phyloP scores from a whole-genome alignment of 163 green algal species.

The Chlorella variabilis region DNA sequence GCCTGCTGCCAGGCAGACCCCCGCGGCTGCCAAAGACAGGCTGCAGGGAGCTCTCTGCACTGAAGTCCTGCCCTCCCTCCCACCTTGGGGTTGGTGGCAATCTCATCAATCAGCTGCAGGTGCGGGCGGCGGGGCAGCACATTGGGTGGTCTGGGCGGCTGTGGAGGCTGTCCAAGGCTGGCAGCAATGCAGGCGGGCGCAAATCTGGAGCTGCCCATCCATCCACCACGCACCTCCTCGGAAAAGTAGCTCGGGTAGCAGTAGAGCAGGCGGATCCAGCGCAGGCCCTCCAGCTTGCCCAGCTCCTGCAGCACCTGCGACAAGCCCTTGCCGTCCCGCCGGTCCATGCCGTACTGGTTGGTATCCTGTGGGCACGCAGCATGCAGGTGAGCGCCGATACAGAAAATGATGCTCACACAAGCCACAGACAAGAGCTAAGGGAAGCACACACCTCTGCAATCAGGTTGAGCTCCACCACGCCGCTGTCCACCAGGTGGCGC shows the following conservation, averaged over 20 bases:
- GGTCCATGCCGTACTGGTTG: slow-evolving; percentile 76
- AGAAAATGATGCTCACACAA: neutral
- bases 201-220: too few relatives aligned
- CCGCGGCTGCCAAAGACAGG: too few relatives aligned
- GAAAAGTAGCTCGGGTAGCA: slow-evolving; percentile 92
- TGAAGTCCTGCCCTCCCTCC: too few relatives aligned
- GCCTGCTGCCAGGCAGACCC: too few relatives aligned
- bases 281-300: slow-evolving; percentile 72
- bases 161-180: too few relatives aligned
- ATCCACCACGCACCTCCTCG: too few relatives aligned
- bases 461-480: slow-evolving; percentile 90
- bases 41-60: too few relatives aligned
- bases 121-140: too few relatives aligned
- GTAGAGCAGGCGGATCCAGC: slow-evolving; percentile 88
- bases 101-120: slow-evolving; percentile 90
- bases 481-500: slow-evolving; percentile 67
- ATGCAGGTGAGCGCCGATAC: neutral
- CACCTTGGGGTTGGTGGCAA: slow-evolving; percentile 87
- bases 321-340: slow-evolving; percentile 71
- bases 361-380: neutral
- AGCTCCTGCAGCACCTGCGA: slow-evolving; percentile 83
- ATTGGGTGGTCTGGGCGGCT: too few relatives aligned
- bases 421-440: too few relatives aligned
- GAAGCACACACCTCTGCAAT: slow-evolving; percentile 70
- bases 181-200: too few relatives aligned